Evolutionary conservation across 768 basidiomycete genomes (phyloP), one percentile per base, ranked within the genome.

Genomic region (Phlegmacium glaucopus): DNA sequence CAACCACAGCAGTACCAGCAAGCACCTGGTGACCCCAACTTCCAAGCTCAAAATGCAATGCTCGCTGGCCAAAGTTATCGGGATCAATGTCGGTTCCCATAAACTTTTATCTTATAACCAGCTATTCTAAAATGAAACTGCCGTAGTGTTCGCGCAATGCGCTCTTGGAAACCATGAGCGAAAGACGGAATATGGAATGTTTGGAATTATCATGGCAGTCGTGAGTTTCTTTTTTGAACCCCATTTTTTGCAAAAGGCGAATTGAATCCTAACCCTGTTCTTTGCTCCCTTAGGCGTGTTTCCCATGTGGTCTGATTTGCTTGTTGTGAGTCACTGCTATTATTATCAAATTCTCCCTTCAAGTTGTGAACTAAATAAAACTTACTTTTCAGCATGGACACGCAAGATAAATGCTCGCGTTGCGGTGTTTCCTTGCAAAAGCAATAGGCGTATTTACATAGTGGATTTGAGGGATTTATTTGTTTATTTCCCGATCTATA

Each of bases 181-280:
- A 17, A 54, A 47, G 12, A 59, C 50, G 25, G 59, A 48, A 13
- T 57, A 56, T 38, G 63, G 61, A 29, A 38, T 59, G 26, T 47
- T 46, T 44, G 61, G 61, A 4, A 59, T 63, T 26, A 60, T 65
- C 38, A 51, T 52, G 15, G 60, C 60, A 17, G 52, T 65, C 12
- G 61, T 63, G 48, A 49, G 62, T 54, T 17, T 42, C 30, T 26
- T 8, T 34, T 32, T 32, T 36, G 28, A 17, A 4, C 11, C 15
- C 22, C 9, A 15, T 39, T 17, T 39, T 4, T 22, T 15, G n/a
- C n/a, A n/a, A n/a, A n/a, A n/a, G n/a, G n/a, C n/a, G n/a, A n/a
- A n/a, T n/a, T n/a, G n/a, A n/a, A n/a, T n/a, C n/a, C n/a, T n/a
- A n/a, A n/a, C n/a, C n/a, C n/a, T n/a, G n/a, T n/a, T n/a, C n/a